Conservation (phyloP, 768 basidiomycete genomes). For the Lactifluus hygrophoroides region DNA sequence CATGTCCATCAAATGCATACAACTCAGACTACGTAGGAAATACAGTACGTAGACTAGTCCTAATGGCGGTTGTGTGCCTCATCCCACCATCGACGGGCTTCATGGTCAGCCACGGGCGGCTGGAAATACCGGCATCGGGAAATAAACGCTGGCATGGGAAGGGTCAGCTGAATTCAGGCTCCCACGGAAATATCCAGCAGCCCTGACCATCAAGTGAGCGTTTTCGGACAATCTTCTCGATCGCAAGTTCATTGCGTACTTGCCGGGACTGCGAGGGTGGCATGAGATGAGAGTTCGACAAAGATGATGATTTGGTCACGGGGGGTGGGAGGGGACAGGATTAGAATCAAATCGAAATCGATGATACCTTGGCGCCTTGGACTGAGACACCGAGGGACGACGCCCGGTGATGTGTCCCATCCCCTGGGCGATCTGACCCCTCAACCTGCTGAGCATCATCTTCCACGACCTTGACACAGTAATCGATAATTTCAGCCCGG, state of each 20-base stretch:
- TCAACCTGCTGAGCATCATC: conserved; percentile 39
- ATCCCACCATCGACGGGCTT: conserved; percentile 52
- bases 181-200: background rate
- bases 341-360: background rate
- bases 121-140: conserved; percentile 74
- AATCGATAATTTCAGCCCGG: conserved; percentile 63
- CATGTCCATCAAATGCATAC: background rate
- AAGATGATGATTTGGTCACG: conserved; percentile 1
- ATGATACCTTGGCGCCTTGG: conserved; percentile 63
- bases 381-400: conserved; percentile 42
- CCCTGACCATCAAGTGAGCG: conserved; percentile 61
- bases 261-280: conserved; percentile 53
- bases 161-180: background rate
- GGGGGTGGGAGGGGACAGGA: no score
- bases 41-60: no score
- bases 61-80: conserved; percentile 23
- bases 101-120: conserved; percentile 51
- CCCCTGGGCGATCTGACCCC: conserved; percentile 41
- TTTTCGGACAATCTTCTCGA: conserved; percentile 63
- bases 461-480: conserved; percentile 67
- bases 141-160: conserved; percentile 49
- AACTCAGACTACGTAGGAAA: background rate
- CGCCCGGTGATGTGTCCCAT: conserved; percentile 30
- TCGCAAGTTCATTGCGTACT: conserved; percentile 62
- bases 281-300: background rate